Conservation (phyloP, 1,284 basidiomycete species). For the Puccinia horiana region DNA sequence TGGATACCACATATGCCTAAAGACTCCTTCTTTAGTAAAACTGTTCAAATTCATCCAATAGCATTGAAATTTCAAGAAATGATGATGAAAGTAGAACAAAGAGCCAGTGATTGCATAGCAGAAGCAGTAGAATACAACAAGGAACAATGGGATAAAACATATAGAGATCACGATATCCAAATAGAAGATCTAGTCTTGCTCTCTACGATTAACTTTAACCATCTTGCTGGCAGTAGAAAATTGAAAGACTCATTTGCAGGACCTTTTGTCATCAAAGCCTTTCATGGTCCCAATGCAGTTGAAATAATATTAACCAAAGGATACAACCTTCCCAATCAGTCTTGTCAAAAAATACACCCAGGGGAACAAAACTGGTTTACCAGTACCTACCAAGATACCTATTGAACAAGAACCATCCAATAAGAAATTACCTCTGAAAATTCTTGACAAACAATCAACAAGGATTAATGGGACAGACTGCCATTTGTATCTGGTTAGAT, state of each 20-base stretch:
- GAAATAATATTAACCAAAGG: background rate
- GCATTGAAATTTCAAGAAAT: background rate
- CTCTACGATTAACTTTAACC: conserved; percentile 15
- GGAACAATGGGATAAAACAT: background rate
- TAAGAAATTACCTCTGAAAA: background rate
- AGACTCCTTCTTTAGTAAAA: background rate
- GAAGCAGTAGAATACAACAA: background rate
- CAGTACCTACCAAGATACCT: no score
- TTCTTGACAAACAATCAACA: background rate
- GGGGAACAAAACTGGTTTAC: background rate
- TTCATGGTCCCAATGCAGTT: background rate
- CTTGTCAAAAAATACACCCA: background rate
- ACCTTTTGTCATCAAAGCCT: background rate
- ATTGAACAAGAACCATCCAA: background rate
- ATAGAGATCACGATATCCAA: background rate
- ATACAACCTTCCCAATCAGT: background rate
- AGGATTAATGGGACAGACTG: background rate
- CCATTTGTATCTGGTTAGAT: background rate
- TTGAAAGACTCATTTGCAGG: conserved; percentile 28
- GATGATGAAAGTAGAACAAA: background rate
- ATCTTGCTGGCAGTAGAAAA: background rate
- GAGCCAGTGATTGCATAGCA: background rate
- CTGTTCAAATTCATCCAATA: background rate
- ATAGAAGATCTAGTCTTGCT: conserved; percentile 3
- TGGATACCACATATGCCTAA: background rate